These are phyloP conservation scores for Lasiodiplodia theobromae DNA, from an alignment of 2,329 filamentous ascomycete species.

Conservation along the genomic window DNA sequence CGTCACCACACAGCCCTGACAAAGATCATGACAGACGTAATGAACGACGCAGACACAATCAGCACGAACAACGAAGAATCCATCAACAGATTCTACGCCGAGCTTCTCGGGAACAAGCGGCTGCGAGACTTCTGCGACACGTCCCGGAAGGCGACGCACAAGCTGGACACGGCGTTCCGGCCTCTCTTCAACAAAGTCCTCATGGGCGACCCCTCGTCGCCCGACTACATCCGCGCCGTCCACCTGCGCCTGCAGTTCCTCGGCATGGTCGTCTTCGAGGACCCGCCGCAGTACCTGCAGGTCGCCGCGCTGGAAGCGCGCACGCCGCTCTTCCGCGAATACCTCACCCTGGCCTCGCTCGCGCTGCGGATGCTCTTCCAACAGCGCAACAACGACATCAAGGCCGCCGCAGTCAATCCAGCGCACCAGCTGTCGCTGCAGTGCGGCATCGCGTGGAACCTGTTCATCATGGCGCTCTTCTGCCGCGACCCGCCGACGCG, in stretches of 20 bases:
- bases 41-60: not conserved
- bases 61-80: not conserved
- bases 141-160: not conserved
- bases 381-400: not conserved
- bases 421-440: not conserved
- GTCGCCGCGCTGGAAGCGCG: not conserved
- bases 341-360: not conserved
- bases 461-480: not conserved
- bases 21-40: not conserved
- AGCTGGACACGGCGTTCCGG: conserved; percentile 4
- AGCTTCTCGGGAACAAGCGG: not conserved
- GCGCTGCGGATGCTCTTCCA: not conserved
- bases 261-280: not conserved
- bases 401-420: not conserved
- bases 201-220: not conserved
- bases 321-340: conserved; percentile 8
- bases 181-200: conserved; percentile 2
- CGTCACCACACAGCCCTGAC: not conserved
- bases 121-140: not conserved
- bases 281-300: not conserved
- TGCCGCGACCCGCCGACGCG: conserved; percentile 6
- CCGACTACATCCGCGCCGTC: not conserved
- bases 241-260: conserved; percentile 16
- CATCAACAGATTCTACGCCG: not conserved
- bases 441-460: not conserved